Base-by-base conservation (phyloP, 805 yeast genomes). In the Clavispora asparagi region DNA sequence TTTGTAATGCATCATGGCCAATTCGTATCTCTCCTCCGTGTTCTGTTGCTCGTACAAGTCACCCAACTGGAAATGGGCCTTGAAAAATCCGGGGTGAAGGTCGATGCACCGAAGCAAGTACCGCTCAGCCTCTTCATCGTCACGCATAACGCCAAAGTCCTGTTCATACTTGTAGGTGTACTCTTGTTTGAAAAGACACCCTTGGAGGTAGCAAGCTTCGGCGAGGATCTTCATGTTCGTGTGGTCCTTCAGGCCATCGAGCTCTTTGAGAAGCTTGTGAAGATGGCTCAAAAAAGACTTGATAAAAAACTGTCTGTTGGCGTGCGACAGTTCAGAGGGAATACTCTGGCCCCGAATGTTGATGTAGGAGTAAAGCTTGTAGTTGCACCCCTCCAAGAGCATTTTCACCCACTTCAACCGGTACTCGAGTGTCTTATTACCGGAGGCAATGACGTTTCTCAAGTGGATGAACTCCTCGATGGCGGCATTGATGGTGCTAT, bases 381-480 rank as follows among this genome's bases (percentile, higher is more conserved):
- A 64, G 50, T 70, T 70, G 28, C 68, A 63, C 12, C 76, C 74
- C 14, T 55, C 51, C 17, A 72, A 62, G 52, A 72, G 59, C 72
- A 66, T 68, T 47, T 69, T 67, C 42, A 68, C 64, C 77, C 77
- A 72, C 48, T 66, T 60, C 42, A 71, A 58, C 31, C 77, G 54
- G 53, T 59, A 71, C 48, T 70, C 75, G 31, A 61, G 57, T 1
- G 74, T 57, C 53, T 72, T 72, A 48, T 70, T 70, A 11, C 77
- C 76, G 1, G 69, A 54, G 1, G 75, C 68, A 40, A 72, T 72
- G 16, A 67, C 49, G 16, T 50, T 43, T 33, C 77, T 61, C 45
- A 72, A 60, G 28, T 51, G 56, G 23, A 61, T 51, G 44, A 71
- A 71, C 39, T 65, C 66, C 27, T 62, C 62, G 40, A 71, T 64